A percentile compares a stretch with the other conserved stretches of the same genome.
phyloP scores from a whole-genome alignment of 1,284 basidiomycete species.

The Heterobasidion occidentale region DNA sequence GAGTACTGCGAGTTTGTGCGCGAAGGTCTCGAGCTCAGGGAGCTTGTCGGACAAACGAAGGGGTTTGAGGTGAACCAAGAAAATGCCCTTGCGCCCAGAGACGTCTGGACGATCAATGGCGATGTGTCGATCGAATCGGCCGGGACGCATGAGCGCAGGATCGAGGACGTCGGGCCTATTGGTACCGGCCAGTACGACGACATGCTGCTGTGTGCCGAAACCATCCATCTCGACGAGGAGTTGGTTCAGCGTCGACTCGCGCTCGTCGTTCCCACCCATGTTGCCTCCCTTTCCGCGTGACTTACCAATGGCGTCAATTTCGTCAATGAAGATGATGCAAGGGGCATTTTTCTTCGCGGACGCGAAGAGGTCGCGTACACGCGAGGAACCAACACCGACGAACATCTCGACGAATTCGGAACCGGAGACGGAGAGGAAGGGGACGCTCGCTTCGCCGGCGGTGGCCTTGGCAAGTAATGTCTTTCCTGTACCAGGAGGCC shows the following conservation, averaged over 20 bases:
- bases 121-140: constrained; percentile 97
- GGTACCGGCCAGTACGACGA: constrained; percentile 95
- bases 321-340: constrained; percentile 97
- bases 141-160: constrained; percentile 90
- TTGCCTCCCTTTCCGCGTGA: constrained; percentile 83
- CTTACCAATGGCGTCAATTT: constrained; percentile 99
- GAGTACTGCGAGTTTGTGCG: constrained; percentile 90
- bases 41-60: constrained; percentile 64
- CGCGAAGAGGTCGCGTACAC: constrained; percentile 95
- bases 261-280: constrained; percentile 96
- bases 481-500: constrained; percentile 98
- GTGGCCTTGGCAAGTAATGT: constrained; percentile 98
- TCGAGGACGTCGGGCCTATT: constrained; percentile 97
- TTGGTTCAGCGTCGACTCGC: constrained; percentile 97
- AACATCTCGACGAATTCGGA: constrained; percentile 99
- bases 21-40: constrained; percentile 53
- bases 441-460: constrained; percentile 94
- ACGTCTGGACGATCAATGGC: constrained; percentile 95
- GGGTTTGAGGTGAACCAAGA: constrained; percentile 87
- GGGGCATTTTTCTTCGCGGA: constrained; percentile 97
- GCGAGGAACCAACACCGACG: constrained; percentile 96
- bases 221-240: constrained; percentile 99
- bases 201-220: constrained; percentile 92
- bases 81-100: constrained; percentile 89
- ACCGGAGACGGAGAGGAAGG: constrained; percentile 97